Evolutionary conservation across 805 yeast genomes (phyloP).

Genomic region (Candida quercuum): DNA sequence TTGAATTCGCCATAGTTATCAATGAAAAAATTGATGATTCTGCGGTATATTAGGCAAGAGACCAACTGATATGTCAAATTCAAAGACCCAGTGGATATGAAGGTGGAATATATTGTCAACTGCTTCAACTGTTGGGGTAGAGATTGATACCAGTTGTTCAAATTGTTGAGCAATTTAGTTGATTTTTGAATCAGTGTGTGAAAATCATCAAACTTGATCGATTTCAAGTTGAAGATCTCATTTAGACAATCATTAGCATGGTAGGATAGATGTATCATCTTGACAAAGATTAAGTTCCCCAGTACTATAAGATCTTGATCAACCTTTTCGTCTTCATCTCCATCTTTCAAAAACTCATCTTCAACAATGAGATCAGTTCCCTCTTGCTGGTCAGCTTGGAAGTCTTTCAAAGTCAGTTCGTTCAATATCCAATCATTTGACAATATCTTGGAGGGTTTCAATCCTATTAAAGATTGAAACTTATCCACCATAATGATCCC

Average conservation of each 20-base stretch:
- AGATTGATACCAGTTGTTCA: constrained; percentile 19
- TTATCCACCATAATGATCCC: constrained; percentile 23
- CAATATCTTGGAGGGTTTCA: constrained; percentile 19
- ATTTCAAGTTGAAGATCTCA: constrained; percentile 20
- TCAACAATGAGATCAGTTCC: no score
- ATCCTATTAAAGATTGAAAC: constrained; percentile 22
- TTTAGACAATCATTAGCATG: constrained; percentile 19
- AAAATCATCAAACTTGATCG: constrained; percentile 21
- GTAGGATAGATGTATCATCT: constrained; percentile 20
- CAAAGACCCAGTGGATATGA: constrained; percentile 18
- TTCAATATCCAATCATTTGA: constrained; percentile 23
- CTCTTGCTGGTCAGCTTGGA: constrained; percentile 16
- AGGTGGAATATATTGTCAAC: constrained; percentile 6
- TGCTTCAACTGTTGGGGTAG: constrained; percentile 16
- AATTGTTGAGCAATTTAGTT: constrained; percentile 8
- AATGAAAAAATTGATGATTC: constrained; percentile 18
- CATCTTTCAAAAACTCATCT: constrained; percentile 10
- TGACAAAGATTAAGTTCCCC: constrained; percentile 21
- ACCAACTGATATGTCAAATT: constrained; percentile 19
- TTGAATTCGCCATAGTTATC: constrained; percentile 10
- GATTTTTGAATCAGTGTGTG: constrained; percentile 14
- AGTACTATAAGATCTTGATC: constrained; percentile 6
- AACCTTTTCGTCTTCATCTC: not conserved
- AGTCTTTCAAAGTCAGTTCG: constrained; percentile 15
- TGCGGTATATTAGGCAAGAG: constrained; percentile 19